phyloP scores from a whole-genome alignment of 305 asterid species.

The Solanum chacoense region DNA sequence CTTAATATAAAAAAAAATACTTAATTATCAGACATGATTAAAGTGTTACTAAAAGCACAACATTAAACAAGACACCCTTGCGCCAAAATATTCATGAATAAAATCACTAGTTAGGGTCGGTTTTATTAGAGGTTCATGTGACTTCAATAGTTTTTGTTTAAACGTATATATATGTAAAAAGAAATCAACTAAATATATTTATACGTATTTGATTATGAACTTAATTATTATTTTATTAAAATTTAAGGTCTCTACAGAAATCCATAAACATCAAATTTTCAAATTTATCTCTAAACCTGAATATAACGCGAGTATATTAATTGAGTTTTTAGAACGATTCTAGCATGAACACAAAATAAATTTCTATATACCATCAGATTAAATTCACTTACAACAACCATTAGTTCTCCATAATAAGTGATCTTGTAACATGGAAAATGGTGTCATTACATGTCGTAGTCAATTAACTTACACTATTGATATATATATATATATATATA shows the following conservation, averaged over 20 bases:
- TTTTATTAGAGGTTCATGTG: neutral
- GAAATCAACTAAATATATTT: neutral
- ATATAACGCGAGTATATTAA: neutral
- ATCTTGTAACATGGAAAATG: neutral
- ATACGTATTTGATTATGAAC: neutral
- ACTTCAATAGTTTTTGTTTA: neutral
- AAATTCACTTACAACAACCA: neutral
- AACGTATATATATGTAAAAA: too few species aligned
- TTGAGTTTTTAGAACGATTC: neutral
- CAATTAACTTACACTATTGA: neutral
- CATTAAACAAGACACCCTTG: neutral
- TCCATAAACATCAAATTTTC: neutral
- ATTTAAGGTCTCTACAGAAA: neutral
- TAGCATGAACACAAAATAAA: neutral
- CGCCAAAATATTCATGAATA: neutral
- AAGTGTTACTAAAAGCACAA: neutral
- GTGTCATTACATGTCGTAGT: neutral
- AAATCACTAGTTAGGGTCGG: neutral
- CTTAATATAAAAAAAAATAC: neutral
- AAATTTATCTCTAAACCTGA: accelerated
- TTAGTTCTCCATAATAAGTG: neutral
- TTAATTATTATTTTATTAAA: neutral
- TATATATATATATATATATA: too few species aligned
- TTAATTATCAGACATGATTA: neutral
- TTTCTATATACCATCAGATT: neutral